A percentile compares a stretch with the other conserved stretches of the same genome.
Evolutionary conservation across 2,329 filamentous ascomycete genomes (phyloP).

Genomic region (Dothideomycetes sp.): DNA sequence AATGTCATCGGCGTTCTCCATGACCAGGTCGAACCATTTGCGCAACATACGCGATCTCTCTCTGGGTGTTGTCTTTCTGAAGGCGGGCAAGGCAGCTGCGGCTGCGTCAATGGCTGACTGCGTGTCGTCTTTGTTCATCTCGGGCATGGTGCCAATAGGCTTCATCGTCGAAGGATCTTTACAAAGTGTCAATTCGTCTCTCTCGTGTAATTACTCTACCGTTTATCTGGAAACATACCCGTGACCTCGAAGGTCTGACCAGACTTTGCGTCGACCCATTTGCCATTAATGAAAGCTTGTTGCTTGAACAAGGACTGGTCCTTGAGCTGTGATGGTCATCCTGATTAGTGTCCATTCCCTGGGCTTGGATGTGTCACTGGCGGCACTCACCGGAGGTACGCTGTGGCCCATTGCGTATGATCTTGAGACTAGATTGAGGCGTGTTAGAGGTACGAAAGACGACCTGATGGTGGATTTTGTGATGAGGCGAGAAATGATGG

Average conservation of each 20-base stretch:
- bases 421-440: slow-evolving; percentile 29
- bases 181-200: slow-evolving; percentile 3
- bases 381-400: slow-evolving; percentile 30
- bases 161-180: slow-evolving; percentile 74
- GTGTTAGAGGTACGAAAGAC: slow-evolving; percentile 18
- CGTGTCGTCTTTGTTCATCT: slow-evolving; percentile 71
- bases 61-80: slow-evolving; percentile 62
- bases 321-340: slow-evolving; percentile 37
- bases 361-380: no score
- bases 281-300: slow-evolving; percentile 78
- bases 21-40: slow-evolving; percentile 73
- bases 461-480: slow-evolving; percentile 13
- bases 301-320: slow-evolving; percentile 64
- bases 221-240: slow-evolving; percentile 10
- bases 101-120: slow-evolving; percentile 78
- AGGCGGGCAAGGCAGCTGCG: slow-evolving; percentile 60
- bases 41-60: slow-evolving; percentile 65
- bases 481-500: slow-evolving; percentile 6
- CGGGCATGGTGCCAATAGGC: slow-evolving; percentile 73
- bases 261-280: slow-evolving; percentile 79
- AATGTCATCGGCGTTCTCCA: slow-evolving; percentile 70
- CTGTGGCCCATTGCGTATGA: slow-evolving; percentile 37
- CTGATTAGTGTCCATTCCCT: no score
- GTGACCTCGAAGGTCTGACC: slow-evolving; percentile 86
- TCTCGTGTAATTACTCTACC: no score